phyloP scores from a whole-genome alignment of 176 grass and related monocot species.

The Cenchrus americanus region DNA sequence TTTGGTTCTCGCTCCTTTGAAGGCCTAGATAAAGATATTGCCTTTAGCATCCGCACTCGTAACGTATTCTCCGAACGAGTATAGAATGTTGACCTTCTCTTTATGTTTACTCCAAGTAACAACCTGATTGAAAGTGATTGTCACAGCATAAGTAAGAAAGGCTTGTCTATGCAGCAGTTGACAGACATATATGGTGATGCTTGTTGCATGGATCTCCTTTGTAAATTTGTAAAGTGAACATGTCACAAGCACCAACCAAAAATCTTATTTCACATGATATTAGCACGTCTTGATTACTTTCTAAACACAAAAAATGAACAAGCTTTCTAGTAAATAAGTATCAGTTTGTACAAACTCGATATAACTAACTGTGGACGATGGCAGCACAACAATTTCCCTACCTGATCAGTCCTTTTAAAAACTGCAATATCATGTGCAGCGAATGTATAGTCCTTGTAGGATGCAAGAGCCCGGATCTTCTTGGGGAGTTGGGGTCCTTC shows the following conservation, averaged over 20 bases:
- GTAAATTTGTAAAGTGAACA: constrained; percentile 1
- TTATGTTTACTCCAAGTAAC: constrained; percentile 83
- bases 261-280: neutral
- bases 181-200: constrained; percentile 5
- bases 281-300: neutral
- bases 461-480: constrained; percentile 93
- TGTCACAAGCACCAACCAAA: neutral
- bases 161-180: constrained; percentile 11
- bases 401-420: constrained; percentile 84
- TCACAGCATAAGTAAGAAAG: constrained; percentile 11
- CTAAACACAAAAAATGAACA: neutral
- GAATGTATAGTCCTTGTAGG: constrained; percentile 87
- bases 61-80: constrained; percentile 79
- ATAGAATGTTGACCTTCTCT: constrained; percentile 77
- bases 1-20: constrained; percentile 67
- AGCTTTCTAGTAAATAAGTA: neutral
- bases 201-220: constrained; percentile 15
- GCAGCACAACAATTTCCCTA: constrained; percentile 28
- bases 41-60: constrained; percentile 82
- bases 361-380: neutral
- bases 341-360: neutral
- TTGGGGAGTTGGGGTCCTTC: constrained; percentile 92
- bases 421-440: constrained; percentile 79
- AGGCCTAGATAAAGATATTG: constrained; percentile 83
- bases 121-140: constrained; percentile 55